Percentiles rank a stretch among this genome's conserved stretches.
Evolutionary conservation across 768 basidiomycete species (phyloP).

Genomic region (Sistotremastrum niveocremeum): DNA sequence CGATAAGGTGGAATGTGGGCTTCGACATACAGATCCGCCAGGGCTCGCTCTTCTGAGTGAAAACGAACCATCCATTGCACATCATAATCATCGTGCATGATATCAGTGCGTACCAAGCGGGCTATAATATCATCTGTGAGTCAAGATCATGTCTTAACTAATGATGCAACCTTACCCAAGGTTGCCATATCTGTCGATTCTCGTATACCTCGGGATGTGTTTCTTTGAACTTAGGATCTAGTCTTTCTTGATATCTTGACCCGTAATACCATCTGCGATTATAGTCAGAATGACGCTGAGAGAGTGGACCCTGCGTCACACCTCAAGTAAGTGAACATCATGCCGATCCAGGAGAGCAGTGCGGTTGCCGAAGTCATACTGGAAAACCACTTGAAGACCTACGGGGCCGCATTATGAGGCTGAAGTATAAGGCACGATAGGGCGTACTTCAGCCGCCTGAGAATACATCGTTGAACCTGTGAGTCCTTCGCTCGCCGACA

Average conservation of each 20-base stretch:
- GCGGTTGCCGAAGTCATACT: conserved; percentile 1
- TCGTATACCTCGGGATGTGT: too few species aligned
- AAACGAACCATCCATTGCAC: conserved; percentile 8
- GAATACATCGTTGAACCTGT: background rate
- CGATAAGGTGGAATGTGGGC: background rate
- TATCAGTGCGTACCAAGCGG: conserved; percentile 5
- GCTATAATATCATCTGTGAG: too few species aligned
- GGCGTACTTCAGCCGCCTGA: background rate
- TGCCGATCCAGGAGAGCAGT: conserved; percentile 1
- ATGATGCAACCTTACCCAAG: too few species aligned
- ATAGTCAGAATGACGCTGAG: background rate
- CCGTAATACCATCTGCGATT: too few species aligned
- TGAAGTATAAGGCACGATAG: background rate
- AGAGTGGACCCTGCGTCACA: too few species aligned
- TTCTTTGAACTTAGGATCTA: too few species aligned
- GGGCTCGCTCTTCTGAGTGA: background rate
- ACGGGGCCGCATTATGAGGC: background rate
- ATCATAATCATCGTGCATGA: conserved; percentile 8
- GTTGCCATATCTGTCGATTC: too few species aligned
- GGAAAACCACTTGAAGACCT: conserved; percentile 5
- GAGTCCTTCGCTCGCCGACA: background rate
- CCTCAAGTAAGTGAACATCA: conserved; percentile 6
- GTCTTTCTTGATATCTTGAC: too few species aligned
- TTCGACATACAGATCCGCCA: background rate
- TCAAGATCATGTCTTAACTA: too few species aligned